phyloP scores from a whole-genome alignment of 2,329 filamentous ascomycete species.

The Zymoseptoria pseudotritici region DNA sequence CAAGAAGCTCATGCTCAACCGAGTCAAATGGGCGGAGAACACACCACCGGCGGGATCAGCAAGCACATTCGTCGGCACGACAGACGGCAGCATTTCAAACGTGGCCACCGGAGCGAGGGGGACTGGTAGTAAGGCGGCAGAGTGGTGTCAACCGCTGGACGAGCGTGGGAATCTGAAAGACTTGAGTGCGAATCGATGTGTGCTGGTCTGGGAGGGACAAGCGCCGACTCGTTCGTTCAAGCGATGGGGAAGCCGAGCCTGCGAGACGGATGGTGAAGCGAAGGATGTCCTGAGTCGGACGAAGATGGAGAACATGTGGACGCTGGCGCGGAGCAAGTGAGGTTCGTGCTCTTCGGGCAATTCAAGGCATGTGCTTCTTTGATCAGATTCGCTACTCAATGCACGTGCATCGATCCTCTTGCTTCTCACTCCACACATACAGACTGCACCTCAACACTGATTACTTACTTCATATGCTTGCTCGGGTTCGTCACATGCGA shows the following conservation, averaged over 20 bases:
- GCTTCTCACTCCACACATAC: background rate
- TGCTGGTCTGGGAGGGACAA: constrained; percentile 84
- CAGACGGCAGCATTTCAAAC: constrained; percentile 16
- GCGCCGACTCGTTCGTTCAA: constrained; percentile 72
- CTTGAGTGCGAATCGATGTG: constrained; percentile 72
- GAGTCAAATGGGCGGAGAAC: constrained; percentile 93
- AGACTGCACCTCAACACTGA: background rate
- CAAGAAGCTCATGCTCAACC: constrained; percentile 86
- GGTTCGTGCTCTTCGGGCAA: background rate
- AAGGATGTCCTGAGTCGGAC: constrained; percentile 68
- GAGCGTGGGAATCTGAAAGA: constrained; percentile 73
- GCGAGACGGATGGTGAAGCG: constrained; percentile 84
- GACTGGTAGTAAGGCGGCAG: constrained; percentile 52
- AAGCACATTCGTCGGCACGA: constrained; percentile 24
- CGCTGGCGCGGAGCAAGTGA: constrained; percentile 61
- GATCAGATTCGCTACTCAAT: background rate
- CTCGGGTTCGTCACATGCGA: background rate
- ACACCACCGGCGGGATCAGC: constrained; percentile 52
- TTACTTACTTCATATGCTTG: no score
- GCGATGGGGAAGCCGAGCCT: constrained; percentile 84
- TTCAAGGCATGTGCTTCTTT: background rate
- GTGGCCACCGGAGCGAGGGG: constrained; percentile 15
- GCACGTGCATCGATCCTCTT: background rate
- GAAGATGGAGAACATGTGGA: constrained; percentile 96
- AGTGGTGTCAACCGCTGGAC: constrained; percentile 73